Base-by-base conservation (phyloP, 2,329 filamentous ascomycete genomes). In the Venturia nashicola region DNA sequence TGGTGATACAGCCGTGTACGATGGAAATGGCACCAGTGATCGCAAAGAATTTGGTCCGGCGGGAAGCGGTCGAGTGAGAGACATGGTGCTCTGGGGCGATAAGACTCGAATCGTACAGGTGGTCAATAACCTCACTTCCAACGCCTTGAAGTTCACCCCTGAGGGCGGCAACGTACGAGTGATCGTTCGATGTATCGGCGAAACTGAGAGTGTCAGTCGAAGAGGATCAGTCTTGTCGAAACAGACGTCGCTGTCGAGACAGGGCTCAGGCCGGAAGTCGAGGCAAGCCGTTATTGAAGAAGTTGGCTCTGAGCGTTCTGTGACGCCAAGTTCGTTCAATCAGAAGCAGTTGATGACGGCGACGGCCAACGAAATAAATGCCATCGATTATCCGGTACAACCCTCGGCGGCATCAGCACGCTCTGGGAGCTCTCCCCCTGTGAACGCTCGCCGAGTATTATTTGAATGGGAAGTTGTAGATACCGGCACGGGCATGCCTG, bases 381-480 rank as follows among this genome's bases (percentile, higher is more conserved):
- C 72, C 0, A 69, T 73, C 42, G 76, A 78, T 20, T 75, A 74
- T 64, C 70, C 73, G n/a, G 69, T 68, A 55, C 46, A 61, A 36
- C 14, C 27, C 27, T 27, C 16, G 12, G 23, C 20, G n/a, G 70
- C 71, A 5, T 7, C 75, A 72, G 48, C 59, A 11, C 48, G 51
- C 20, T 43, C 27, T 40, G 20, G 14, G 12, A 43, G 14, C 18
- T 61, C 62, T 18, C 27, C 63, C 11, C 63, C 63, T 23, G 12
- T n/a, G 14, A 34, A 34, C 32, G 40, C 63, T 36, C 63, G 63
- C 18, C 59, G 62, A 14, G 83, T 89, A 63, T 72, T 85, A 11
- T 96, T 96, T 69, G 89, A 95, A 70, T 96, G 96, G 66, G 89
- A 95, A 71, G 90, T 96, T 0, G 82, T 91, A 71, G 92, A 97